Evolutionary conservation across 148 eudicot genomes (phyloP).

Genomic region (Vaccinium myrtillus): DNA sequence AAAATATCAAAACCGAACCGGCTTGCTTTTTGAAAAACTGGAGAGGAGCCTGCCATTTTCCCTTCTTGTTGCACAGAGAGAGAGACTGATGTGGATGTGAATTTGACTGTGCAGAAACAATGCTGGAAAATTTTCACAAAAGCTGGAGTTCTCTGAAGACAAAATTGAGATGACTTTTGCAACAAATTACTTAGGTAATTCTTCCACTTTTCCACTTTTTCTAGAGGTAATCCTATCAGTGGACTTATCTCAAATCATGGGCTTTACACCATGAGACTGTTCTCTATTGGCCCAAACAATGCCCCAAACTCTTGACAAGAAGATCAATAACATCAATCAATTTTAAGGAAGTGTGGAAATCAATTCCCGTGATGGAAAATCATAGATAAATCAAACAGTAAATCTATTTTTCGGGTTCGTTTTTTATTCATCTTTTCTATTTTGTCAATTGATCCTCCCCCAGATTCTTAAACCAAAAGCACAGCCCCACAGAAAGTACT

Average conservation of each 20-base stretch:
- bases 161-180: constrained; percentile 92
- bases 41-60: too few species aligned
- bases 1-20: too few species aligned
- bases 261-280: background rate
- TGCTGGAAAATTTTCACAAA: constrained; percentile 86
- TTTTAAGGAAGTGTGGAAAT: background rate
- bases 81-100: constrained; percentile 10
- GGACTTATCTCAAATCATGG: background rate
- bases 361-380: background rate
- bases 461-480: too few species aligned
- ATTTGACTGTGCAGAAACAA: constrained; percentile 62
- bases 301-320: background rate
- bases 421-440: background rate
- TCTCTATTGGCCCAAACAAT: background rate
- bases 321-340: too few species aligned
- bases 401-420: background rate
- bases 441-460: too few species aligned
- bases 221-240: background rate
- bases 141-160: constrained; percentile 90
- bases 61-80: background rate
- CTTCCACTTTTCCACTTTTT: background rate
- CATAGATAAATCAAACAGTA: background rate
- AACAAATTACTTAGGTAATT: constrained; percentile 85
- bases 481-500: too few species aligned
- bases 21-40: too few species aligned